These are phyloP conservation scores for Candida nonsorbophila DNA, from an alignment of 805 yeast species.

Conservation along the genomic window DNA sequence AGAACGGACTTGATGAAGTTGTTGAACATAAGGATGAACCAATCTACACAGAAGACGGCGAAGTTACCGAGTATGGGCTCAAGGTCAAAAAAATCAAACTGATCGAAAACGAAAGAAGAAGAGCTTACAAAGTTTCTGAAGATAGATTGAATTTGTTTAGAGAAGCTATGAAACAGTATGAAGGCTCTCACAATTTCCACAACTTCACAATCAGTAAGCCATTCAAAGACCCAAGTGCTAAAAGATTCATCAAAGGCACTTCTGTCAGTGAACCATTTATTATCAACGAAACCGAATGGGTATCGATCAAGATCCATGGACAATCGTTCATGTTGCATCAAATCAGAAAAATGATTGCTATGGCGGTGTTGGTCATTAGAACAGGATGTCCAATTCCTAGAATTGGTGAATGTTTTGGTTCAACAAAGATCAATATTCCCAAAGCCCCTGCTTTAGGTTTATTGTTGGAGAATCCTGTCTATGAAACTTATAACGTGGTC, in stretches of 20 bases:
- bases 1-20: neutral
- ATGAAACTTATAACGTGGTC: conserved; percentile 73
- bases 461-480: conserved; percentile 85
- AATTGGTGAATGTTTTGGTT: conserved; percentile 71
- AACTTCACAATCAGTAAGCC: conserved; percentile 80
- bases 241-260: conserved; percentile 74
- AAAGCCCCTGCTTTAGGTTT: conserved; percentile 97
- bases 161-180: conserved; percentile 63
- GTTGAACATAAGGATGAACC: neutral
- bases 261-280: conserved; percentile 84
- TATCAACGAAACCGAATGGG: conserved; percentile 94
- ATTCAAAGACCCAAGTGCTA: conserved; percentile 80
- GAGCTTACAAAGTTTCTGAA: conserved; percentile 59
- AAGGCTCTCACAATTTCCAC: conserved; percentile 90
- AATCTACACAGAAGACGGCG: conserved; percentile 32
- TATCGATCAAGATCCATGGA: conserved; percentile 92
- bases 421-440: conserved; percentile 79
- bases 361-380: conserved; percentile 83
- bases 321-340: conserved; percentile 98
- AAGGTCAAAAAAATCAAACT: conserved; percentile 43
- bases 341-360: conserved; percentile 95
- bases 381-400: conserved; percentile 79
- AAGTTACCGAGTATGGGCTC: conserved; percentile 24
- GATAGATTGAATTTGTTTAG: conserved; percentile 62
- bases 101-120: conserved; percentile 62